Conservation (phyloP, 345 rosid species). For the Excoecaria cochinchinensis region DNA sequence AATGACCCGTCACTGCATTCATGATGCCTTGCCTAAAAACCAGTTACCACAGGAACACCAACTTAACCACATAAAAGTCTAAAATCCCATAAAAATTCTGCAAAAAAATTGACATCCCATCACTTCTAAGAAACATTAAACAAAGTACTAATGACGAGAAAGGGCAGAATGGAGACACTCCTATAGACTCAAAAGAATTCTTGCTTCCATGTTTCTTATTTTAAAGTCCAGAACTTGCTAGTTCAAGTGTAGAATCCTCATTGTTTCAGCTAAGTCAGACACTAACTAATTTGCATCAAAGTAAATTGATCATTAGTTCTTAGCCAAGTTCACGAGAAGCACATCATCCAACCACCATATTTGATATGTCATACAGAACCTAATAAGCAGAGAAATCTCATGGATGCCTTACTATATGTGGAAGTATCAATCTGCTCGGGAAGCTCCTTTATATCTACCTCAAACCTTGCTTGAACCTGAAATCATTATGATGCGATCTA, state of each 20-base stretch:
- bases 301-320: not conserved
- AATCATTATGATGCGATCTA: not conserved
- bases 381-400: not conserved
- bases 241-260: not conserved
- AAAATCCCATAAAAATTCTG: too few species aligned
- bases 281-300: not conserved
- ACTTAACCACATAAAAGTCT: too few species aligned
- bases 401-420: conserved; percentile 30
- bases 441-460: conserved; percentile 43
- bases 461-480: conserved; percentile 39
- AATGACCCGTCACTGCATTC: too few species aligned
- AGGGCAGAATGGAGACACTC: not conserved
- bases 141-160: too few species aligned
- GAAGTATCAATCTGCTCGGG: conserved; percentile 44
- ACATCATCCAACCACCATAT: not conserved
- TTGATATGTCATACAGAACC: not conserved
- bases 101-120: too few species aligned
- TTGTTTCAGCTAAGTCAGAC: not conserved
- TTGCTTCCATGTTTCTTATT: too few species aligned
- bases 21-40: too few species aligned
- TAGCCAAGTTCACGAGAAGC: not conserved
- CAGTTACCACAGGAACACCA: too few species aligned
- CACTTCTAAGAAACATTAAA: too few species aligned
- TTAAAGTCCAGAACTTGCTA: not conserved
- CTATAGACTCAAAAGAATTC: not conserved